A percentile compares a stretch with the other conserved stretches of the same genome.
Conservation (phyloP, 768 basidiomycete species). For the Lactifluus pinguis region DNA sequence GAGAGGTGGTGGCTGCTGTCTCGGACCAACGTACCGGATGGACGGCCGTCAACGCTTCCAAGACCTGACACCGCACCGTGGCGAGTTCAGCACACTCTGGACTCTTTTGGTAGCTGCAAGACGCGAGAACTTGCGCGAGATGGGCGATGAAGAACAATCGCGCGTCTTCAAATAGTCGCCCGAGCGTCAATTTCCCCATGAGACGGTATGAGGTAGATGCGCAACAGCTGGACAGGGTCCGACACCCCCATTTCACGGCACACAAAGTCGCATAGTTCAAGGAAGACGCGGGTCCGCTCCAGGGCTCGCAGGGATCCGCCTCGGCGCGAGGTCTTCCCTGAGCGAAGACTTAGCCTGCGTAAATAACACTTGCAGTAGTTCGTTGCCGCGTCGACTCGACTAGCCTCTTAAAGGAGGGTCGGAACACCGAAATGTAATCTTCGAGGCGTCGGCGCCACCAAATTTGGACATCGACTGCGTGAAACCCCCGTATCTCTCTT, state of each 20-base stretch:
- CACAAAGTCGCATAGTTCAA: conserved; percentile 40
- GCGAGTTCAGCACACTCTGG: conserved; percentile 26
- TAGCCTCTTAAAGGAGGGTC: conserved; percentile 35
- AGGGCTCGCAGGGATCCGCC: conserved; percentile 28
- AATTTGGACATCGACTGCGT: conserved; percentile 45
- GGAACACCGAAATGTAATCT: conserved; percentile 43
- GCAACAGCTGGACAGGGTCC: conserved; percentile 40
- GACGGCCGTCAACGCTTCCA: no score
- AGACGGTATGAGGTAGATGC: conserved; percentile 49
- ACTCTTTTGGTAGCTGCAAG: no score
- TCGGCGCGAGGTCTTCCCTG: conserved; percentile 24
- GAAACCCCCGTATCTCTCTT: no score
- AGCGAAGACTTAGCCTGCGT: conserved; percentile 28
- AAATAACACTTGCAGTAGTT: conserved; percentile 35
- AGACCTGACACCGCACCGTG: conserved; percentile 34
- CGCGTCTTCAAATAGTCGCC: no score
- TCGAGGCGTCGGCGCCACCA: no score
- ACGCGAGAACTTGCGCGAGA: no score
- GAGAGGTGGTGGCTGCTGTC: no score
- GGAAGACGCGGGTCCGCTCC: conserved; percentile 26
- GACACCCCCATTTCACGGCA: conserved; percentile 36
- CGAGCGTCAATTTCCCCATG: no score
- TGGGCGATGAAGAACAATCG: no score
- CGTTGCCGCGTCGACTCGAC: conserved; percentile 31
- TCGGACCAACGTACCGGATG: no score